Evolutionary conservation across 2,329 filamentous ascomycete genomes (phyloP).

Genomic region (Monosporascus cannonballus): DNA sequence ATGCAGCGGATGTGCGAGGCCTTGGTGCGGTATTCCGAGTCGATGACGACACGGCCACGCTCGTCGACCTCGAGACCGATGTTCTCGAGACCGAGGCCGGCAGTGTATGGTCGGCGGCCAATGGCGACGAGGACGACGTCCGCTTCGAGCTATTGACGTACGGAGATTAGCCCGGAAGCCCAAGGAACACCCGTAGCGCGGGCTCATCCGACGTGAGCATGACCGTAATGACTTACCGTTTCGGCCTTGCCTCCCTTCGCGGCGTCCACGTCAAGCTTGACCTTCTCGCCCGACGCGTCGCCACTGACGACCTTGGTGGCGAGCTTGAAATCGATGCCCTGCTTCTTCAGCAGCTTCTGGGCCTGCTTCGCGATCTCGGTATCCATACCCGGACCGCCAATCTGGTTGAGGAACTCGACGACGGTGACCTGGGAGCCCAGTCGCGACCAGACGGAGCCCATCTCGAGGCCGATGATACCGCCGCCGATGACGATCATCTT

Average conservation of each 20-base stretch:
- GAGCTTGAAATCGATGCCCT: conserved; percentile 97
- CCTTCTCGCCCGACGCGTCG: conserved; percentile 68
- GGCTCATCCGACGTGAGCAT: no score
- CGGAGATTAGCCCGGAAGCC: conserved; percentile 3
- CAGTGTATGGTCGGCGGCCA: conserved; percentile 90
- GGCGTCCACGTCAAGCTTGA: conserved; percentile 82
- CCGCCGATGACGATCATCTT: conserved; percentile 96
- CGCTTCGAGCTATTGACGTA: conserved; percentile 64
- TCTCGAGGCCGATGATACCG: conserved; percentile 97
- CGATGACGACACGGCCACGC: conserved; percentile 89
- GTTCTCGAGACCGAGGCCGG: conserved; percentile 87
- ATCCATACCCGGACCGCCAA: conserved; percentile 97
- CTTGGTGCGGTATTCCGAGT: conserved; percentile 98
- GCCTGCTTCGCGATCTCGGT: conserved; percentile 82
- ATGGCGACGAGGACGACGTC: conserved; percentile 97
- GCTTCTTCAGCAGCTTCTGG: conserved; percentile 91
- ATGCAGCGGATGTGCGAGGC: conserved; percentile 94
- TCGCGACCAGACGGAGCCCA: conserved; percentile 96
- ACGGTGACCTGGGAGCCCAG: conserved; percentile 93
- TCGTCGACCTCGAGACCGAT: conserved; percentile 89
- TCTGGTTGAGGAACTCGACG: conserved; percentile 92
- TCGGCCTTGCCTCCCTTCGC: conserved; percentile 96
- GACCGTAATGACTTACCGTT: conserved; percentile 51
- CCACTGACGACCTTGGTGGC: conserved; percentile 90
- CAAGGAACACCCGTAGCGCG: no score